Conservation (phyloP, 2,329 filamentous ascomycete species). For the Xylaria sp. region DNA sequence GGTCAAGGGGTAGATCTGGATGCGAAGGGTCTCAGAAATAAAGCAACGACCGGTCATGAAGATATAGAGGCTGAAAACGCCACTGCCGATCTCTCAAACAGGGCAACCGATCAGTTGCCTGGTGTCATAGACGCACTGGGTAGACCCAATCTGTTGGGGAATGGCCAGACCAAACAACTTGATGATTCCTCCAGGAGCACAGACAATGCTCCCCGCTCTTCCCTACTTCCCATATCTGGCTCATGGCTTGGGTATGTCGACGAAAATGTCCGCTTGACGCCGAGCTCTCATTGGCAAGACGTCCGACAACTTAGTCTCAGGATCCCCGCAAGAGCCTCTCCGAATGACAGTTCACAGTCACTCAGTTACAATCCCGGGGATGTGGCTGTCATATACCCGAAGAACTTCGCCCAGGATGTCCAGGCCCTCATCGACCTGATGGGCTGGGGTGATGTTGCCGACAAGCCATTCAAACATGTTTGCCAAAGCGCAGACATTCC, state of each 20-base stretch:
- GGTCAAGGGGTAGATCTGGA: slow-evolving; percentile 31
- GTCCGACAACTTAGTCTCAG: slow-evolving; percentile 72
- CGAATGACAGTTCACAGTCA: slow-evolving; percentile 29
- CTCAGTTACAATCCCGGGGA: slow-evolving; percentile 62
- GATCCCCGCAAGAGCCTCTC: slow-evolving; percentile 28
- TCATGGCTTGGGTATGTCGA: slow-evolving; percentile 53
- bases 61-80: neutral
- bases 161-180: slow-evolving; percentile 34
- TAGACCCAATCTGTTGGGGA: slow-evolving; percentile 35
- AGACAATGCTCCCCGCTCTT: slow-evolving; percentile 25
- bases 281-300: slow-evolving; percentile 81
- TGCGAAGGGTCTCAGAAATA: slow-evolving; percentile 11
- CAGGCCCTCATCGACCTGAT: slow-evolving; percentile 70
- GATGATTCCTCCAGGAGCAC: slow-evolving; percentile 13
- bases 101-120: slow-evolving; percentile 15
- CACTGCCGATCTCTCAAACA: slow-evolving; percentile 25
- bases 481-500: slow-evolving; percentile 11
- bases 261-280: slow-evolving; percentile 69
- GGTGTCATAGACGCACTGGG: slow-evolving; percentile 31
- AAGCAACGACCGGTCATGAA: slow-evolving; percentile 14
- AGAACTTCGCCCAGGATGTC: slow-evolving; percentile 81
- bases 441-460: slow-evolving; percentile 70
- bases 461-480: slow-evolving; percentile 50
- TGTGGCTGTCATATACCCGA: slow-evolving; percentile 75
- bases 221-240: slow-evolving; percentile 52